These are phyloP conservation scores for Tolypocladium pustulatum DNA, from an alignment of 2,329 filamentous ascomycete genomes.

Conservation along the genomic window DNA sequence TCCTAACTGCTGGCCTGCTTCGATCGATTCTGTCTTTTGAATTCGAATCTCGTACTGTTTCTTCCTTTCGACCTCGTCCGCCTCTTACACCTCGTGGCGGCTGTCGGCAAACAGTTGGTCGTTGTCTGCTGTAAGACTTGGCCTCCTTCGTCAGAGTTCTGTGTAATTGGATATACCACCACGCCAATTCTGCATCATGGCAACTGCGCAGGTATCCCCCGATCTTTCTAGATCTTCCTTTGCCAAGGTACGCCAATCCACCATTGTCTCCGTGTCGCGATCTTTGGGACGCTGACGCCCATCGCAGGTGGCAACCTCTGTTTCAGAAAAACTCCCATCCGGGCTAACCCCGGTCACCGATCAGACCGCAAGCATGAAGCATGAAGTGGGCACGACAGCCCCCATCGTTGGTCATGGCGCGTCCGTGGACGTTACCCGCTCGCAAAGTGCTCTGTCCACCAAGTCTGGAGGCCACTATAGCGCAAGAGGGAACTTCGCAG, in stretches of 20 bases:
- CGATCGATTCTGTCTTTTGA: constrained; percentile 46
- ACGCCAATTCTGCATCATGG: constrained; percentile 26
- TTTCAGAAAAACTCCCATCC: constrained; percentile 15
- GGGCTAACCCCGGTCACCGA: constrained; percentile 1
- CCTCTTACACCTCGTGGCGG: constrained; percentile 1
- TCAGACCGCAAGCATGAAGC: constrained; percentile 12
- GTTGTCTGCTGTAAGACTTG: constrained; percentile 6
- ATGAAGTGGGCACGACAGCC: constrained; percentile 1
- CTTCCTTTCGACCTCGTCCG: constrained; percentile 13
- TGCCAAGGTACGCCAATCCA: constrained; percentile 51
- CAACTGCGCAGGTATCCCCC: constrained; percentile 33
- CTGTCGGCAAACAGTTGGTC: neutral
- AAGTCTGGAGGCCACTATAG: constrained; percentile 8
- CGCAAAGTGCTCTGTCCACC: constrained; percentile 8
- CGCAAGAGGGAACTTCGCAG: constrained; percentile 8
- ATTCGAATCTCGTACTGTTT: constrained; percentile 25
- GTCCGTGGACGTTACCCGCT: neutral
- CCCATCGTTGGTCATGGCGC: constrained; percentile 4
- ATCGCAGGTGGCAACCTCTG: constrained; percentile 37
- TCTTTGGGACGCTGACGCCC: neutral
- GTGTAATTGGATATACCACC: constrained; percentile 11
- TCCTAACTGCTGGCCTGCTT: constrained; percentile 37
- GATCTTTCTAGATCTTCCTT: constrained; percentile 55
- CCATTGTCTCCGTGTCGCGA: neutral
- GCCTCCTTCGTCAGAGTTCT: constrained; percentile 8